Evolutionary conservation across 2,329 filamentous ascomycete species (phyloP).

Genomic region (Sarocladiaceae sp.): DNA sequence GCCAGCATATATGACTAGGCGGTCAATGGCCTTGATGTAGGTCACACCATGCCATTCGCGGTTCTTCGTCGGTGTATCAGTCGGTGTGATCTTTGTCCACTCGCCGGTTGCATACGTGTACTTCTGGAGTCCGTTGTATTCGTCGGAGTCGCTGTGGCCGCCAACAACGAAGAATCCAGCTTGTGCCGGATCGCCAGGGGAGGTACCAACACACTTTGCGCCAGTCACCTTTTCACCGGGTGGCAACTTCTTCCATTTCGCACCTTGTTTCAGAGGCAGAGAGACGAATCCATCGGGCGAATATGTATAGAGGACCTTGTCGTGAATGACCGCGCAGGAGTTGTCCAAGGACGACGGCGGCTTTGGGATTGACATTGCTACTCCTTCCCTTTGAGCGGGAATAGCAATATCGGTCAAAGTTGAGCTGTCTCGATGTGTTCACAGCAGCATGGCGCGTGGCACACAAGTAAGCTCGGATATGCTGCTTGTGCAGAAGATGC

Average conservation of each 20-base stretch:
- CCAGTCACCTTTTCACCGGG: slow-evolving; percentile 69
- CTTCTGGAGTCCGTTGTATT: slow-evolving; percentile 73
- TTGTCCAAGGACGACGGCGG: slow-evolving; percentile 67
- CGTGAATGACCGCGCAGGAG: slow-evolving; percentile 76
- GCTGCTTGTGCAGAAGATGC: background rate
- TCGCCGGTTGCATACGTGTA: slow-evolving; percentile 50
- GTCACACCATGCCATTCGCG: slow-evolving; percentile 70
- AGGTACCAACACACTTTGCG: slow-evolving; percentile 73
- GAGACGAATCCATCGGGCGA: slow-evolving; percentile 67
- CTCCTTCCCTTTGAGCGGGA: slow-evolving; percentile 3
- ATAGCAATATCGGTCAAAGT: background rate
- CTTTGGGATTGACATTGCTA: slow-evolving; percentile 64
- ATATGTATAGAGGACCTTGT: slow-evolving; percentile 82
- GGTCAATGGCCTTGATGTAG: slow-evolving; percentile 66
- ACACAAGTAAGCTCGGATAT: too few relatives aligned
- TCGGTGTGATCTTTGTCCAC: slow-evolving; percentile 44
- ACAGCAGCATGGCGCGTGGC: slow-evolving; percentile 7
- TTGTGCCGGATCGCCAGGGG: too few relatives aligned
- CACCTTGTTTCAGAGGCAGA: slow-evolving; percentile 63
- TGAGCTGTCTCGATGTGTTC: background rate
- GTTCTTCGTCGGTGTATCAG: slow-evolving; percentile 56
- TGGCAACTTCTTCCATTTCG: slow-evolving; percentile 64
- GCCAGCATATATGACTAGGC: slow-evolving; percentile 79
- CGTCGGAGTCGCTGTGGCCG: slow-evolving; percentile 50
- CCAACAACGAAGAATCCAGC: slow-evolving; percentile 78